phyloP scores from a whole-genome alignment of 352 stramenopile genomes.

The Phytophthora pluvialis region DNA sequence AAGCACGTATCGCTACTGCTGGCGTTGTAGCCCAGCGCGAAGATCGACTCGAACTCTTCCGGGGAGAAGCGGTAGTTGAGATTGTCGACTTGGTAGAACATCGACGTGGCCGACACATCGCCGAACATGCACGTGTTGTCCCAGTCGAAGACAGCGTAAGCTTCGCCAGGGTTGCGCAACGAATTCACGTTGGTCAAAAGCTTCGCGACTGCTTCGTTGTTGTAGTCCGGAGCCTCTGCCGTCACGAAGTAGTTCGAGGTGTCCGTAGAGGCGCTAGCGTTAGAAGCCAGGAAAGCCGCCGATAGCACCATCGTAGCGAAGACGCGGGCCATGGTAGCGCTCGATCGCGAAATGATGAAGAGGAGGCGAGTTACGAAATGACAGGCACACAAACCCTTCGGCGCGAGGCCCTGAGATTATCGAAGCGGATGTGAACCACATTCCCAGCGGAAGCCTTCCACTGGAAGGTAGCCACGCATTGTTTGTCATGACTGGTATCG shows the following conservation, averaged over 20 bases:
- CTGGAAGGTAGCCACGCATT: conserved; percentile 1
- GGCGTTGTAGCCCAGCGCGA: conserved; percentile 52
- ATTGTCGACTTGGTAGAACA: conserved; percentile 57
- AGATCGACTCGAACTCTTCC: conserved; percentile 44
- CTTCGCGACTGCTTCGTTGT: conserved; percentile 42
- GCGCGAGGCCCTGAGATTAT: background rate
- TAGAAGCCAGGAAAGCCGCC: conserved; percentile 9
- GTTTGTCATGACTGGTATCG: background rate
- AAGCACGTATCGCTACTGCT: conserved; percentile 47
- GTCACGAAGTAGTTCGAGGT: conserved; percentile 40
- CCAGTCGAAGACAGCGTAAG: conserved; percentile 59
- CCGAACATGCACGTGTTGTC: conserved; percentile 67
- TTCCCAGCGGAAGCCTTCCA: background rate
- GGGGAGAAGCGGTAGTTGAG: conserved; percentile 50
- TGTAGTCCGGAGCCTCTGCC: conserved; percentile 52
- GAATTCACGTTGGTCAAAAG: conserved; percentile 38
- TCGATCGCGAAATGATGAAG: background rate
- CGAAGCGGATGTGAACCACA: conserved; percentile 6
- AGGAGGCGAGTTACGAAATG: conserved; percentile 6
- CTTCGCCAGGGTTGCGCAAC: conserved; percentile 39
- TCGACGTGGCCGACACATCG: conserved; percentile 54
- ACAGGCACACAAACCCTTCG: background rate
- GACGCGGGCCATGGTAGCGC: conserved; percentile 3
- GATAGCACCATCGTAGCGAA: conserved; percentile 8
- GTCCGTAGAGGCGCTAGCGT: background rate